These are phyloP conservation scores for Cyclocybe cylindracea DNA, from an alignment of 768 basidiomycete species.

Conservation along the genomic window DNA sequence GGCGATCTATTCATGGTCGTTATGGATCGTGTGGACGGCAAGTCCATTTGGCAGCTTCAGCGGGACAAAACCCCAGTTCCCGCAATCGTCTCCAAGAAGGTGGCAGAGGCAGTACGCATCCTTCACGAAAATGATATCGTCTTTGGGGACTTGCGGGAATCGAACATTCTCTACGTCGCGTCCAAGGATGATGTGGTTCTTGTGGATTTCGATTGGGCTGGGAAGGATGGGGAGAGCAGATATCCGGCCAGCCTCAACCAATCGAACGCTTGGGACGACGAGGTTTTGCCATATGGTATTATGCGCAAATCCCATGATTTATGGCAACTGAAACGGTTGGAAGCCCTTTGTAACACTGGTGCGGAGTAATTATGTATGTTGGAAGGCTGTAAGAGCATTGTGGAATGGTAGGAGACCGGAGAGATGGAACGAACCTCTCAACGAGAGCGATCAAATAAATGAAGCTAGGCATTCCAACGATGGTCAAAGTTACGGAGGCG, in stretches of 20 bases:
- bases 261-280: constrained; percentile 11
- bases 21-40: constrained; percentile 17
- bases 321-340: constrained; percentile 15
- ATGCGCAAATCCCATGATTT: constrained; percentile 18
- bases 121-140: constrained; percentile 21
- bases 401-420: too few relatives aligned
- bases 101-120: constrained; percentile 10
- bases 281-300: constrained; percentile 14
- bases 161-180: constrained; percentile 20
- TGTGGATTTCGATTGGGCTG: constrained; percentile 32
- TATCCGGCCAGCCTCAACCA: constrained; percentile 23
- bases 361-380: too few relatives aligned
- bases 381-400: too few relatives aligned
- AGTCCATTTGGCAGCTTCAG: constrained; percentile 12
- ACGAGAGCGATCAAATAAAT: too few relatives aligned
- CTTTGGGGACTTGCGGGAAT: constrained; percentile 26
- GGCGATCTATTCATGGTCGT: constrained; percentile 21
- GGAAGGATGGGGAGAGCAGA: constrained; percentile 13
- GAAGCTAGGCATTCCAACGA: too few relatives aligned
- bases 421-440: too few relatives aligned
- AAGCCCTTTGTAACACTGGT: too few relatives aligned
- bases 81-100: constrained; percentile 7
- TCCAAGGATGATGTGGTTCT: constrained; percentile 15
- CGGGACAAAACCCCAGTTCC: constrained; percentile 23
- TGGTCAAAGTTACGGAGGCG: too few relatives aligned